phyloP scores from a whole-genome alignment of 2,329 filamentous ascomycete species.

The Colletotrichum gloeosporioides region DNA sequence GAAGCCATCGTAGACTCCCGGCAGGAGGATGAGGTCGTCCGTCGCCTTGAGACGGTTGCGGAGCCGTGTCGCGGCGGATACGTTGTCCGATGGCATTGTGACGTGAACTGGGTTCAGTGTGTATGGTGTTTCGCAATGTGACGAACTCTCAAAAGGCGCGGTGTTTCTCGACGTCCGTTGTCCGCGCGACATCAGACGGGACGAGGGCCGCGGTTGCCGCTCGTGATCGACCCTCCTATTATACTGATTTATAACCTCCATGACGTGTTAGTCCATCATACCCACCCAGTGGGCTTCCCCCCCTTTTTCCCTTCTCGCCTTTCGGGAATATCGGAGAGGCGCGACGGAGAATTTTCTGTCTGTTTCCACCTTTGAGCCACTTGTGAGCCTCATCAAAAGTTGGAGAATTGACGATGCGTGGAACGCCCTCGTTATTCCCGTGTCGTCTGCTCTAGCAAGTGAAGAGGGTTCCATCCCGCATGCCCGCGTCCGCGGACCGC shows the following conservation, averaged over 20 bases:
- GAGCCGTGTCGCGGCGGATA: conserved; percentile 38
- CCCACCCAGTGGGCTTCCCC: not conserved
- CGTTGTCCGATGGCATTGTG: not conserved
- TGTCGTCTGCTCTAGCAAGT: not conserved
- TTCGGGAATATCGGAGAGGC: not conserved
- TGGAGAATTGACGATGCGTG: not conserved
- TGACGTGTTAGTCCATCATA: not conserved
- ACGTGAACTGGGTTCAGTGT: not conserved
- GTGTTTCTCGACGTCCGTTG: not conserved
- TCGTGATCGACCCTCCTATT: not conserved
- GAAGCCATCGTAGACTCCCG: conserved; percentile 73
- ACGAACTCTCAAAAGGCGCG: not conserved
- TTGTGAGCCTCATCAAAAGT: not conserved
- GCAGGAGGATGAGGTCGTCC: conserved; percentile 58
- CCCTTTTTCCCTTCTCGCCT: not conserved
- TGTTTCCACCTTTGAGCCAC: not conserved
- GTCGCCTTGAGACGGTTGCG: conserved; percentile 42
- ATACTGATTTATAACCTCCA: not conserved
- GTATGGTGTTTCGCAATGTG: not conserved
- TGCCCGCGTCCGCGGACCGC: not conserved
- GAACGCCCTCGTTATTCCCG: not conserved
- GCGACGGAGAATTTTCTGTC: not conserved
- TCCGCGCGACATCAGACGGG: not conserved
- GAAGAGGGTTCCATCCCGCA: not conserved
- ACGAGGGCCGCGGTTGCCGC: not conserved